Base-by-base conservation (phyloP, 345 rosid species). In the Gossypium stocksii region DNA sequence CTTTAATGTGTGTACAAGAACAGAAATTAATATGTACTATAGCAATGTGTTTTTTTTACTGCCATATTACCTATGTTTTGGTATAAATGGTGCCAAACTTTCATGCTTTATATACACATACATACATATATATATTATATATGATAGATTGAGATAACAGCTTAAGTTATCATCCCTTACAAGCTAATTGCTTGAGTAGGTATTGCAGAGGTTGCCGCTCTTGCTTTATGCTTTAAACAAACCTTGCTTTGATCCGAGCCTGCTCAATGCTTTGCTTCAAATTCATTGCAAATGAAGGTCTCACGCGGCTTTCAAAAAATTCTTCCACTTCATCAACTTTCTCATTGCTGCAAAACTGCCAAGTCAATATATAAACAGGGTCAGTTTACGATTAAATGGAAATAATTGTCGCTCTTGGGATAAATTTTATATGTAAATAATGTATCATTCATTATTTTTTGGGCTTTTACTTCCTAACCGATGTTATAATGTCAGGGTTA, bases 171-270 rank as follows among this genome's bases (percentile, higher is more conserved):
- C 57, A 75, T 61, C 62, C 71, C 53, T 53, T 49, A 17, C 25
- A 52, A 62, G 76, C 82, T 56, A 80, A 56, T 45, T 80, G 78
- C 45, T 80, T 60, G 83, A 84, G 34, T 11, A 72, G 56, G 54
- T 79, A 73, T 7, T 76, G 68, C 74, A 83, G 79, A 25, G 77
- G 72, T 14, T 66, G 71, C 34, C 48, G 59, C 48, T 88, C 87
- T 46, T 80, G 85, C 80, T 80, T 80, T 69, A 80, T 78, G 84
- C 66, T 80, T 63, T 78, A 58, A 38, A 64, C 80, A 84, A 85
- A 84, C 70, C 88, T 80, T 34, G 86, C 89, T 62, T 83, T 83
- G 81, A 84, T 73, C 66, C 85, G 80, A 19, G 80, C 80, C 54
- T 65, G 71, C 80, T 86, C 84, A 56, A 81, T 80, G 77, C 84